Evolutionary conservation across 1,284 basidiomycete genomes (phyloP), one percentile per base, ranked within the genome.

Genomic region (Puccinia polysora): DNA sequence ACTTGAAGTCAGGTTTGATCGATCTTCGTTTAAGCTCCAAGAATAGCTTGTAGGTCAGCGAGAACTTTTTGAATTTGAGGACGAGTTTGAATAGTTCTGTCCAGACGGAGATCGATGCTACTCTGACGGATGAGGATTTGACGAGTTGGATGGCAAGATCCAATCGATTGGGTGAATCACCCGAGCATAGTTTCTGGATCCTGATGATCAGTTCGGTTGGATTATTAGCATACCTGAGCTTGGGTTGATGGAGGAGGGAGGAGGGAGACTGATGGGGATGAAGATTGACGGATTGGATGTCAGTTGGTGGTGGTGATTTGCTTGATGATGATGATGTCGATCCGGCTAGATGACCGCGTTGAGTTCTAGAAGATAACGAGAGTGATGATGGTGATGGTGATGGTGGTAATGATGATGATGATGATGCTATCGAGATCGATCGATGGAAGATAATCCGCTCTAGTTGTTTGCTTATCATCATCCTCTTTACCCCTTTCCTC

Each of bases 71-170:
- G 15, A 60, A 10, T 47, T 52, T 20, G 20, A 75, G 45, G 40
- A 75, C 28, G 28, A 59, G 18, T 53, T 75, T 69, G 40, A 77
- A 73, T 45, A 77, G 59, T 30, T 73, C 65, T 56, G 76, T 77
- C 76, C 76, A 77, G n/a, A 75, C 75, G 23, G 76, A 76, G 25
- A 75, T 70, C n/a, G 73, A 75, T 1, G 75, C 75, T 4, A 74
- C 73, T 7, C 50, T 28, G n/a, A 60, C 28, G 0, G 73, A 75
- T 0, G 76, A 67, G 0, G 67, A 23, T 23, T 67, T 65, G 65
- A 77, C 65, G 50, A 75, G 62, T 25, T 62, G 25, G 38, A 75
- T 64, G 0, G 75, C 75, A 0, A 28, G n/a, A 18, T 68, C 58
- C 14, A 74, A 67, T 49, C 28, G 38, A 2, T 23, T 40, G 8